A percentile compares a stretch with the other conserved stretches of the same genome.
Evolutionary conservation across 2,329 filamentous ascomycete genomes (phyloP).

Genomic region (Diaporthe ampelina): DNA sequence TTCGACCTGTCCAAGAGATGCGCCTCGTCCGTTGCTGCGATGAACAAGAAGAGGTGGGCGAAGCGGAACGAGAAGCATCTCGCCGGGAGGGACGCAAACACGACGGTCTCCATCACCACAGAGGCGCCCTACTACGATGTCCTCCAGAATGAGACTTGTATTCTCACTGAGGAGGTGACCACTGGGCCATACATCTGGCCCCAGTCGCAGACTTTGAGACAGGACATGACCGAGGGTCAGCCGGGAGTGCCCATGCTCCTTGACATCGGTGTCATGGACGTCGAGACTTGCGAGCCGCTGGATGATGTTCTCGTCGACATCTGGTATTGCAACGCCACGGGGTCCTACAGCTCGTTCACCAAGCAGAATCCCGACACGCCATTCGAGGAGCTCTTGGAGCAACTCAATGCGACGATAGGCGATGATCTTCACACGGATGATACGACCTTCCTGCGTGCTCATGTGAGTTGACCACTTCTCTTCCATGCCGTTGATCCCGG

Average conservation of each 20-base stretch:
- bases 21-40: slow-evolving; percentile 42
- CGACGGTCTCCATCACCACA: slow-evolving; percentile 43
- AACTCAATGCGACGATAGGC: slow-evolving; percentile 49
- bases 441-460: slow-evolving; percentile 48
- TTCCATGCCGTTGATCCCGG: too few species aligned
- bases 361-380: slow-evolving; percentile 49
- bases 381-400: slow-evolving; percentile 48
- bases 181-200: slow-evolving; percentile 44
- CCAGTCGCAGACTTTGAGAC: slow-evolving; percentile 49
- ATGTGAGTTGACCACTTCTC: slow-evolving; percentile 32
- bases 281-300: slow-evolving; percentile 50
- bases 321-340: slow-evolving; percentile 53
- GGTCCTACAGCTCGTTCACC: slow-evolving; percentile 49
- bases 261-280: slow-evolving; percentile 52
- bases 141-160: slow-evolving; percentile 44
- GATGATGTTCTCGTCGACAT: slow-evolving; percentile 49
- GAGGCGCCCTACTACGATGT: slow-evolving; percentile 44
- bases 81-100: slow-evolving; percentile 40
- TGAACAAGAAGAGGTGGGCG: slow-evolving; percentile 44
- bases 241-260: slow-evolving; percentile 51
- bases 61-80: slow-evolving; percentile 42
- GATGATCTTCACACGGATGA: slow-evolving; percentile 48
- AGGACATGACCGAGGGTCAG: slow-evolving; percentile 51
- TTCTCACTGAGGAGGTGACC: slow-evolving; percentile 42
- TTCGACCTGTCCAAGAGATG: slow-evolving; percentile 46